A percentile compares a stretch with the other conserved stretches of the same genome.
Evolutionary conservation across 768 basidiomycete species (phyloP).

Genomic region (Dioszegia hungarica): DNA sequence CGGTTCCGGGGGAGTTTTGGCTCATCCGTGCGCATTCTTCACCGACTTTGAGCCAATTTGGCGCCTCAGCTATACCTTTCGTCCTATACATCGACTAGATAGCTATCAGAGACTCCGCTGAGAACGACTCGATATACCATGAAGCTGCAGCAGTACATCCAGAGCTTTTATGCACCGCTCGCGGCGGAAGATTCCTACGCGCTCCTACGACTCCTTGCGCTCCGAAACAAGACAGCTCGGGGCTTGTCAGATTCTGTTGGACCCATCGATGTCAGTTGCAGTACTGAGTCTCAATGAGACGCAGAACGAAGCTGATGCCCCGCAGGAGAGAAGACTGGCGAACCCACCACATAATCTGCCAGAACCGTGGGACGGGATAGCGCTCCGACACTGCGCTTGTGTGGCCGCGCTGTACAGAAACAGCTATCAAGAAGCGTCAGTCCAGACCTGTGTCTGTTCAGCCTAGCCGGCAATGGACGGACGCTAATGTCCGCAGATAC

Average conservation of each 20-base stretch:
- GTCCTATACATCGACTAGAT: too few species aligned
- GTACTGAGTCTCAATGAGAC: not conserved
- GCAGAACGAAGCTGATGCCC: not conserved
- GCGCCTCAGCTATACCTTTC: too few species aligned
- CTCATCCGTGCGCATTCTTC: too few species aligned
- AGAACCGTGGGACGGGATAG: constrained; percentile 44
- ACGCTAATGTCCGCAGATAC: constrained; percentile 23
- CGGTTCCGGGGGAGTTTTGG: too few species aligned
- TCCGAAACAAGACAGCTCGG: constrained; percentile 33
- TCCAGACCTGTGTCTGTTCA: not conserved
- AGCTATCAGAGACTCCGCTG: too few species aligned
- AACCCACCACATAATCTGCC: constrained; percentile 34
- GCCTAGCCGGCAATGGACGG: not conserved
- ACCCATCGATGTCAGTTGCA: constrained; percentile 26
- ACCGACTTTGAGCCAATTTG: too few species aligned
- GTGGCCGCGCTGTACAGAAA: constrained; percentile 28
- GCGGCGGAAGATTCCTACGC: constrained; percentile 22
- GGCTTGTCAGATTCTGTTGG: constrained; percentile 38
- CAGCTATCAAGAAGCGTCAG: constrained; percentile 38
- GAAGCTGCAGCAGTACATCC: constrained; percentile 40
- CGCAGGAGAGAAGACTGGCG: constrained; percentile 26
- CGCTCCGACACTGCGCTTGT: constrained; percentile 37
- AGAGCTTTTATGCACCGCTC: constrained; percentile 34
- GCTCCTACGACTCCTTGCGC: constrained; percentile 25
- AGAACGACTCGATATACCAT: constrained; percentile 7